These are phyloP conservation scores for Hyphodiscus sp. DNA, from an alignment of 2,329 filamentous ascomycete genomes.

Conservation along the genomic window DNA sequence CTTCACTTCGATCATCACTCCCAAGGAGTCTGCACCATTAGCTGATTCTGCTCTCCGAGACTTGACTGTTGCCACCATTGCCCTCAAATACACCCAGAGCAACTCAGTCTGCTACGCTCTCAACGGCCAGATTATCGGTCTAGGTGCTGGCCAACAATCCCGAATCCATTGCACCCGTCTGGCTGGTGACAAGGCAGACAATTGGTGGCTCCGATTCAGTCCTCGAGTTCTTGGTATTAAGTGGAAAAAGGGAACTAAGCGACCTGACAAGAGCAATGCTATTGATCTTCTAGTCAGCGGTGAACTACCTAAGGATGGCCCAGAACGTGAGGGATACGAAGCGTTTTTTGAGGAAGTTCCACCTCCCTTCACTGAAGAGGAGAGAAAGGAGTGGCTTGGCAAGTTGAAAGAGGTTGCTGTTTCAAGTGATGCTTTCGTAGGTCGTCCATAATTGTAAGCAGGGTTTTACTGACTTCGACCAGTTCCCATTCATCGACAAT, in stretches of 20 bases:
- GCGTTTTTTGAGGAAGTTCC: slow-evolving; percentile 87
- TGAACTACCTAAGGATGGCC: slow-evolving; percentile 73
- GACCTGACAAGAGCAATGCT: slow-evolving; percentile 95
- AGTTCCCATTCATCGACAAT: slow-evolving; percentile 99
- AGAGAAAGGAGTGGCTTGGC: slow-evolving; percentile 78
- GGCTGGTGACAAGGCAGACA: slow-evolving; percentile 96
- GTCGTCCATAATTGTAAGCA: slow-evolving; percentile 31
- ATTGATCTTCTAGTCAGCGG: slow-evolving; percentile 93
- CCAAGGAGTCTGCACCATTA: slow-evolving; percentile 67
- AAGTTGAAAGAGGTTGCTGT: slow-evolving; percentile 79
- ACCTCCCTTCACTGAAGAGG: slow-evolving; percentile 70
- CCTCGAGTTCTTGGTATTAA: slow-evolving; percentile 79
- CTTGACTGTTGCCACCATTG: slow-evolving; percentile 90
- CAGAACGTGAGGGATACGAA: slow-evolving; percentile 84
- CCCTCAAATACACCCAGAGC: slow-evolving; percentile 97
- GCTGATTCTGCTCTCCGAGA: slow-evolving; percentile 81
- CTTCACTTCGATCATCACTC: slow-evolving; percentile 79
- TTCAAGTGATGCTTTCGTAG: slow-evolving; percentile 91
- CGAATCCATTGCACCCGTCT: slow-evolving; percentile 98
- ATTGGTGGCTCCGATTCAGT: slow-evolving; percentile 99
- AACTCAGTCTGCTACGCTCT: slow-evolving; percentile 98
- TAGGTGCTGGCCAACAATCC: slow-evolving; percentile 94
- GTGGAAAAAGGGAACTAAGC: slow-evolving; percentile 97
- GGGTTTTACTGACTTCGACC: slow-evolving; percentile 6
- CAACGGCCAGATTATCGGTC: slow-evolving; percentile 87